A percentile compares a stretch with the other conserved stretches of the same genome.
These are phyloP conservation scores for Kitagawia praeruptora DNA, from an alignment of 129 eudicot species.

Conservation along the genomic window DNA sequence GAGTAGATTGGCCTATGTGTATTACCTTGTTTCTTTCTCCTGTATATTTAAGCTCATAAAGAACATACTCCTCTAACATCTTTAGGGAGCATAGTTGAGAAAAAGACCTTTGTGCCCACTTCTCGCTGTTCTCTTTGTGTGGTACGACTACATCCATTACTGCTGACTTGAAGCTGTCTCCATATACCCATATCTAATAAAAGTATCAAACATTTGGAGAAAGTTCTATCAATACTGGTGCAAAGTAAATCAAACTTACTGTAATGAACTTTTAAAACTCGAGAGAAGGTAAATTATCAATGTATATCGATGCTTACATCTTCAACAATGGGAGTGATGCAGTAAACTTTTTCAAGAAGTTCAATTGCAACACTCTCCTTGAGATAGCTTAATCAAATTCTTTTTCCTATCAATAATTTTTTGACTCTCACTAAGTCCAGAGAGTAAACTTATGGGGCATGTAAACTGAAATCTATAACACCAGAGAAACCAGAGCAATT, in stretches of 20 bases:
- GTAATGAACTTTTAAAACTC: background rate
- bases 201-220: background rate
- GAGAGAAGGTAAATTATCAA: background rate
- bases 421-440: too few species aligned
- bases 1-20: background rate
- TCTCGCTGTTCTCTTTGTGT: slow-evolving; percentile 54
- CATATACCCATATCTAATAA: slow-evolving; percentile 83
- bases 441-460: too few species aligned
- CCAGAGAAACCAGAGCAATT: background rate
- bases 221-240: background rate
- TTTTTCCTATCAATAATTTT: slow-evolving; percentile 65
- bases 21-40: slow-evolving; percentile 87
- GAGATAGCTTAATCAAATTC: slow-evolving; percentile 85
- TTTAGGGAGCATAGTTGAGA: slow-evolving; percentile 47
- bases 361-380: slow-evolving; percentile 95
- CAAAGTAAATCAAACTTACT: background rate
- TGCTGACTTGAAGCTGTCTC: slow-evolving; percentile 85
- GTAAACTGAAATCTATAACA: background rate
- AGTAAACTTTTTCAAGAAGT: slow-evolving; percentile 77
- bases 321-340: slow-evolving; percentile 72
- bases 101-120: slow-evolving; percentile 44
- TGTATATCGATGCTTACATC: slow-evolving; percentile 45
- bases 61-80: slow-evolving; percentile 40
- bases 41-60: slow-evolving; percentile 60
- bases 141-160: slow-evolving; percentile 90